These are phyloP conservation scores for Dentipellis sp. DNA, from an alignment of 768 basidiomycete genomes.

Conservation along the genomic window DNA sequence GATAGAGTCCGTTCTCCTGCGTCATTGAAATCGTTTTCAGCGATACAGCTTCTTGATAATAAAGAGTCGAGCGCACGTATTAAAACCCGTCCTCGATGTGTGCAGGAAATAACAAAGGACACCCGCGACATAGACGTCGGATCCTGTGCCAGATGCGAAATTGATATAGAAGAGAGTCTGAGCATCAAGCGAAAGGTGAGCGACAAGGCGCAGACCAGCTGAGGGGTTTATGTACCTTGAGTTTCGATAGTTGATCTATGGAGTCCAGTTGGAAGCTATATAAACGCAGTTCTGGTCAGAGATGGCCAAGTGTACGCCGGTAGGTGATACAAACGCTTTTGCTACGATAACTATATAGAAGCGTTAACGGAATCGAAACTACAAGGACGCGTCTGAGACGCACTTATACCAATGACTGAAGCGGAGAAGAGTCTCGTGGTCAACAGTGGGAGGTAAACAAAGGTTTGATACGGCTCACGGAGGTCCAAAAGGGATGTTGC, in stretches of 20 bases:
- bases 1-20: constrained; percentile 39
- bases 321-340: constrained; percentile 35
- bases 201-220: too few species aligned
- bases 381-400: not conserved
- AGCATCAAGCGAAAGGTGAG: not conserved
- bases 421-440: not conserved
- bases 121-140: constrained; percentile 42
- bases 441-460: too few species aligned
- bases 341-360: constrained; percentile 34
- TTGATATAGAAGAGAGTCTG: constrained; percentile 44
- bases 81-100: constrained; percentile 41
- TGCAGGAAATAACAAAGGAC: constrained; percentile 40
- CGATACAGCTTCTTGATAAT: not conserved
- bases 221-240: not conserved
- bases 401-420: not conserved
- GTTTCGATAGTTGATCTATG: not conserved
- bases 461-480: not conserved
- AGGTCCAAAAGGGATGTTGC: constrained; percentile 2
- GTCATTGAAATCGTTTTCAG: not conserved
- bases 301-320: constrained; percentile 2
- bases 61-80: constrained; percentile 22
- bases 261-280: constrained; percentile 28
- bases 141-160: constrained; percentile 39
- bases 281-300: not conserved
- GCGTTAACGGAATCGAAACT: not conserved